These are phyloP conservation scores for Hirsutella thompsonii DNA, from an alignment of 2,329 filamentous ascomycete genomes.

Conservation along the genomic window DNA sequence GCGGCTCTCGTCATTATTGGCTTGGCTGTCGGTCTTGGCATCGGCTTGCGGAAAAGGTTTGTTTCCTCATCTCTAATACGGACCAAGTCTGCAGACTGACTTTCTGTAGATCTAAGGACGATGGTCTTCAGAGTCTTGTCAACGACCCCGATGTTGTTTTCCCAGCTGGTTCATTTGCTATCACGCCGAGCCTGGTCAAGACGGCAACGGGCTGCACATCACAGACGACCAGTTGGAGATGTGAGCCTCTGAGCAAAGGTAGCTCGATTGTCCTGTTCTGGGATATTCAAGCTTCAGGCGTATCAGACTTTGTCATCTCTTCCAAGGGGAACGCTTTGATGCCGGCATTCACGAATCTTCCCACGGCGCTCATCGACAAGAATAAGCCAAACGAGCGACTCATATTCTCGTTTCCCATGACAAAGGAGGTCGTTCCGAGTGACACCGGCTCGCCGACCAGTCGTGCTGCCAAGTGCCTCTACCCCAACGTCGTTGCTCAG, in stretches of 20 bases:
- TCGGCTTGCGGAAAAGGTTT: slow-evolving; percentile 25
- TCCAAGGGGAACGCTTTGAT: slow-evolving; percentile 41
- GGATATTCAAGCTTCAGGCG: slow-evolving; percentile 35
- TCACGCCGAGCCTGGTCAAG: slow-evolving; percentile 44
- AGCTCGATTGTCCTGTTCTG: slow-evolving; percentile 44
- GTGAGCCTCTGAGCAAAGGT: slow-evolving; percentile 38
- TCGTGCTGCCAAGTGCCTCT: slow-evolving; percentile 41
- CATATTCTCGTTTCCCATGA: slow-evolving; percentile 39
- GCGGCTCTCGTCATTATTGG: slow-evolving; percentile 18
- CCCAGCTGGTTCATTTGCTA: slow-evolving; percentile 48
- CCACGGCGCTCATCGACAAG: slow-evolving; percentile 33
- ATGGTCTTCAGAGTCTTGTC: too few relatives aligned
- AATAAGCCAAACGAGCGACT: slow-evolving; percentile 40
- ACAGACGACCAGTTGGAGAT: slow-evolving; percentile 45
- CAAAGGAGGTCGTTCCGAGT: slow-evolving; percentile 38
- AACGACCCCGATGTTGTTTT: slow-evolving; percentile 22
- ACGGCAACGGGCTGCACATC: slow-evolving; percentile 43
- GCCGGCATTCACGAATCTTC: slow-evolving; percentile 39
- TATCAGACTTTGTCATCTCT: slow-evolving; percentile 36
- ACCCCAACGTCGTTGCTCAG: slow-evolving; percentile 39
- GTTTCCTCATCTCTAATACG: neutral
- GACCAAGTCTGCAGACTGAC: neutral
- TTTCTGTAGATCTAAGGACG: too few relatives aligned
- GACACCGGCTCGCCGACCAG: slow-evolving; percentile 27
- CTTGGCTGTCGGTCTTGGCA: slow-evolving; percentile 24